These are phyloP conservation scores for Xylariaceae sp. DNA, from an alignment of 2,329 filamentous ascomycete genomes.

Conservation along the genomic window DNA sequence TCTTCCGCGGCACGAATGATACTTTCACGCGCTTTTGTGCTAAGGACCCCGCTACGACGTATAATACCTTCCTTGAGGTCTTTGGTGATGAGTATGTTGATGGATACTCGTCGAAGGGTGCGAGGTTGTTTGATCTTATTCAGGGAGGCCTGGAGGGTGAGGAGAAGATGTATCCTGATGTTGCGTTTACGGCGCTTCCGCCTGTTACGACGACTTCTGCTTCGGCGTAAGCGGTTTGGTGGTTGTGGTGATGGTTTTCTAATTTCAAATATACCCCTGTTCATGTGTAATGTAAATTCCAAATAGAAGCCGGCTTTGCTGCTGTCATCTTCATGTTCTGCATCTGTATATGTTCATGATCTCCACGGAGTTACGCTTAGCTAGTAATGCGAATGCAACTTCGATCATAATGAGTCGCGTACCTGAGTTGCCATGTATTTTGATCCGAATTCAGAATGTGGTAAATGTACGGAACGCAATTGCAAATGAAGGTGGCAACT, in stretches of 20 bases:
- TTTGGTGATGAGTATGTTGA: slow-evolving; percentile 19
- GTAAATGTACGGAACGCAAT: background rate
- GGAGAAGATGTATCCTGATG: slow-evolving; percentile 17
- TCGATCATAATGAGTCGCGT: background rate
- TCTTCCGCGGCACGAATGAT: slow-evolving; percentile 22
- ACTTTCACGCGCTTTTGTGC: slow-evolving; percentile 20
- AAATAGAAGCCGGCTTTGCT: background rate
- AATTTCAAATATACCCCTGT: background rate
- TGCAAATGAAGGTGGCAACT: background rate
- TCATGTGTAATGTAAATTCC: background rate
- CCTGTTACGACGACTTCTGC: background rate
- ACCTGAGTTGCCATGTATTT: background rate
- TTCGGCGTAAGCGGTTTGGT: background rate
- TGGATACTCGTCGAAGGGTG: slow-evolving; percentile 15
- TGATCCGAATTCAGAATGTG: too few species aligned
- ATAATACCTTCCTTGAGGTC: slow-evolving; percentile 18
- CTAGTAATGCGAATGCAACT: background rate
- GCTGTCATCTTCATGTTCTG: background rate
- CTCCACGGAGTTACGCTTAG: background rate
- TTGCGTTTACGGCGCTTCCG: slow-evolving; percentile 16
- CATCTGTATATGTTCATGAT: background rate
- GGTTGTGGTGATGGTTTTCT: background rate
- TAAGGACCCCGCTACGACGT: slow-evolving; percentile 19
- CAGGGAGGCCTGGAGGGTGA: slow-evolving; percentile 18
- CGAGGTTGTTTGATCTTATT: slow-evolving; percentile 21